Conservation (phyloP, 1,139 yeast species). For the Citeromyces siamensis region DNA sequence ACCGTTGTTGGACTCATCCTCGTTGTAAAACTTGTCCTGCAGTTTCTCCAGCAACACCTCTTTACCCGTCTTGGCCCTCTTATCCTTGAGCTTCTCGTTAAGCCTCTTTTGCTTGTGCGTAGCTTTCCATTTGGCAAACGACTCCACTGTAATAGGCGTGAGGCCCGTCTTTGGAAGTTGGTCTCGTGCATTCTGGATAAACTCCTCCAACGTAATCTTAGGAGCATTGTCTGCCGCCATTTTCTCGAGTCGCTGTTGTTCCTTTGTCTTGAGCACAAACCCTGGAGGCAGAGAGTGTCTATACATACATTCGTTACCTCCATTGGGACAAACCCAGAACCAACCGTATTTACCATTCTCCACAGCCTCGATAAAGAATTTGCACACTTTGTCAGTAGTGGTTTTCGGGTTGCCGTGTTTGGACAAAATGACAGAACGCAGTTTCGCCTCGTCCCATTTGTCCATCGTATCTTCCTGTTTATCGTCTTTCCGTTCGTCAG, state of each 20-base stretch:
- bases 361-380: conserved; percentile 89
- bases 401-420: conserved; percentile 93
- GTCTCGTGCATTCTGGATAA: conserved; percentile 87
- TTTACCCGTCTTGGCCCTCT: conserved; percentile 57
- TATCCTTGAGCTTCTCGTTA: conserved; percentile 43
- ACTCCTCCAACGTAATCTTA: conserved; percentile 88
- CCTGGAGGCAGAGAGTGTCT: conserved; percentile 97
- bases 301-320: conserved; percentile 89
- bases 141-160: conserved; percentile 79
- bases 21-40: conserved; percentile 40
- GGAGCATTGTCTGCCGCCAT: conserved; percentile 81
- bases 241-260: conserved; percentile 82
- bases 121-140: conserved; percentile 80
- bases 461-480: conserved; percentile 89
- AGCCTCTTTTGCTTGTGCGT: conserved; percentile 51
- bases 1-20: conserved; percentile 39
- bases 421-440: conserved; percentile 73
- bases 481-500: conserved; percentile 63
- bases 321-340: conserved; percentile 98
- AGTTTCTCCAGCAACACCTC: conserved; percentile 71
- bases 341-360: conserved; percentile 97
- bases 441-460: conserved; percentile 92
- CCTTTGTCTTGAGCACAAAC: conserved; percentile 91
- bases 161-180: conserved; percentile 64
- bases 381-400: conserved; percentile 93